Percentiles rank a stretch among this genome's conserved stretches.
phyloP scores from a whole-genome alignment of 208 protist species.

The Herpetomonas tarakana region DNA sequence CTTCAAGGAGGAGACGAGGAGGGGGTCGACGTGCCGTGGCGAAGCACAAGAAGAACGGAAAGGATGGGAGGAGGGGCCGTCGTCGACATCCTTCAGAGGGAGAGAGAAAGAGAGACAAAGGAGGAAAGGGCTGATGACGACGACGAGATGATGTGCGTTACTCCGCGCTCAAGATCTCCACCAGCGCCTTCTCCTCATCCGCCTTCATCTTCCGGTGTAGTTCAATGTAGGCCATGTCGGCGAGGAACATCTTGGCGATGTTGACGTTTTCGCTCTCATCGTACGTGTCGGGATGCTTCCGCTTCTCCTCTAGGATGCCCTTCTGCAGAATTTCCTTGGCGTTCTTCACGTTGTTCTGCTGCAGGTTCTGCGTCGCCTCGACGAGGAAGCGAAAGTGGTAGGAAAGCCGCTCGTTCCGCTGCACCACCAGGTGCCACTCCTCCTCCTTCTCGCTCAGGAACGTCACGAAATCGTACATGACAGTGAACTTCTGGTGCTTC shows the following conservation, averaged over 20 bases:
- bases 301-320: neutral
- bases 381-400: conserved; percentile 44
- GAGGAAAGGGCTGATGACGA: too few relatives aligned
- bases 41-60: too few relatives aligned
- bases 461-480: conserved; percentile 59
- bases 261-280: conserved; percentile 24
- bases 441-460: conserved; percentile 43
- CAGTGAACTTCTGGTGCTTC: conserved; percentile 15
- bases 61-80: too few relatives aligned
- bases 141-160: too few relatives aligned
- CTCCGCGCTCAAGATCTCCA: conserved; percentile 11
- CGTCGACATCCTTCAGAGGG: too few relatives aligned
- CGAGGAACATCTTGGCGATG: conserved; percentile 41
- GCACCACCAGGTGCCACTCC: conserved; percentile 71
- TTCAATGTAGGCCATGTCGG: conserved; percentile 29
- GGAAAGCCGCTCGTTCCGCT: conserved; percentile 46
- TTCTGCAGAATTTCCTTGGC: conserved; percentile 22
- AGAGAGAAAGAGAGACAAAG: too few relatives aligned
- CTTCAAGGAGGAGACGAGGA: too few relatives aligned
- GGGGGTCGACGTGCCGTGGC: too few relatives aligned
- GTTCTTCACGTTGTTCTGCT: conserved; percentile 37
- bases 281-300: conserved; percentile 1
- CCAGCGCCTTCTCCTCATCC: conserved; percentile 5
- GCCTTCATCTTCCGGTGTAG: neutral
- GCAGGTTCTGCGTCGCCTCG: conserved; percentile 52